These are phyloP conservation scores for Diplotaxis tenuifolia DNA, from an alignment of 345 rosid genomes.

Conservation along the genomic window DNA sequence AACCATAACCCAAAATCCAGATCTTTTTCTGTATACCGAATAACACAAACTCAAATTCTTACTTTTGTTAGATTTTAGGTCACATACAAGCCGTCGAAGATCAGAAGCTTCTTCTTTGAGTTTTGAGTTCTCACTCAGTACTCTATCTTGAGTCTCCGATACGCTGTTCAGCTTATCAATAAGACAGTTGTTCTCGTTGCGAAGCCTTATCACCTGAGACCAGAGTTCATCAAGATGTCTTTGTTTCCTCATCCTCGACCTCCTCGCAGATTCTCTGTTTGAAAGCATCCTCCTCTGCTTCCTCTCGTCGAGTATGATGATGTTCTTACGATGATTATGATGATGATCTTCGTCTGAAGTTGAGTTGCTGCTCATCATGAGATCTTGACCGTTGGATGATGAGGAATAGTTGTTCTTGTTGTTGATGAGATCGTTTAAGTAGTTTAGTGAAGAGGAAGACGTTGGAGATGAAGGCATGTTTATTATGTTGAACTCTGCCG, in stretches of 20 bases:
- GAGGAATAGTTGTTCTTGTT: conserved; percentile 24
- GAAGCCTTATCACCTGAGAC: conserved; percentile 74
- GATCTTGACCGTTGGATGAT: conserved; percentile 35
- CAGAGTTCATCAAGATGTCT: no score
- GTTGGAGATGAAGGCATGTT: conserved; percentile 29
- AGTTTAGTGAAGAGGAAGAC: conserved; percentile 32
- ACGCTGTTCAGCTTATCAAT: conserved; percentile 59
- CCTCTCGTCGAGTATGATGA: conserved; percentile 77
- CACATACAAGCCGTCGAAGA: conserved; percentile 65
- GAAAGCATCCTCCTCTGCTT: conserved; percentile 92
- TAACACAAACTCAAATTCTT: conserved; percentile 12
- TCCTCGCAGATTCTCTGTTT: conserved; percentile 87
- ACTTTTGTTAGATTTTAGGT: conserved; percentile 34
- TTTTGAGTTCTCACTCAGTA: conserved; percentile 61
- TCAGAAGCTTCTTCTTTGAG: conserved; percentile 79
- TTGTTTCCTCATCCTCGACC: conserved; percentile 97
- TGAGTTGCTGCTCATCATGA: conserved; percentile 63
- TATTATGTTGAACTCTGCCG: conserved; percentile 4
- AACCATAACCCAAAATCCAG: neutral
- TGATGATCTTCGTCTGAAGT: conserved; percentile 67
- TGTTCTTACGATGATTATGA: conserved; percentile 40
- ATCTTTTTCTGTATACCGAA: conserved; percentile 7
- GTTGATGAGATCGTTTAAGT: conserved; percentile 32
- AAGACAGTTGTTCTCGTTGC: conserved; percentile 64
- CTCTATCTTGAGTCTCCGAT: conserved; percentile 55